Base-by-base conservation (phyloP, 1,284 basidiomycete genomes). In the Marasmius sp. region DNA sequence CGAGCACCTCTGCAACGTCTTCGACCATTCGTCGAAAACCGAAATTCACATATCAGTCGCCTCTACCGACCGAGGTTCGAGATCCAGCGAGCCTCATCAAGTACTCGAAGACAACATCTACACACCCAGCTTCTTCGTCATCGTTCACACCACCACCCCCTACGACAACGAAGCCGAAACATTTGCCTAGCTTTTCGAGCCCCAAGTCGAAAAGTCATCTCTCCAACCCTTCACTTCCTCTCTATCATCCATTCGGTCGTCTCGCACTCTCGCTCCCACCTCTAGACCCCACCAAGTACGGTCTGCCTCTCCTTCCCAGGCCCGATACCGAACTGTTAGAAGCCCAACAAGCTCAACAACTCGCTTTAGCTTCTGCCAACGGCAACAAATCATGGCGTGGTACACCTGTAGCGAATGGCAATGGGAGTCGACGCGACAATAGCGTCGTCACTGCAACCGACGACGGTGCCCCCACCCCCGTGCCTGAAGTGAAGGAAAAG, bases 191-290 rank as follows among this genome's bases (percentile, higher is more conserved):
- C 37, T 60, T 69, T 58, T 56, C 58, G 54, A 50, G 49, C 47
- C 59, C 61, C 12, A 68, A 67, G 52, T 69, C 70, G 56, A 66
- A 67, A 59, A 68, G 69, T 47, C 75, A 78, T 43, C 20, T 37
- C 37, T 5, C 47, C 70, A 67, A 71, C n/a, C 79, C 81, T 1
- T 78, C 81, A n/a, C 76, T 89, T 39, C 87, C 88, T 27, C 75
- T 91, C 45, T 91, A 91, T 70, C 88, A 91, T 69, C 88, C 88
- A 27, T 76, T 85, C 27, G 88, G 87, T 1, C 74, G 74, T 7
- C 78, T 91, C 49, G 88, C 89, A 48, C 78, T 83, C 67, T 89
- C 88, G 8, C 80, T 90, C 55, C 87, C 88, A 2, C 82, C 82
- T 61, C 81, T 90, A 59, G 85, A 89, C 69, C 84, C 87, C 22